phyloP scores from a whole-genome alignment of 306 rosid genomes.

The Mimosa bimucronata region DNA sequence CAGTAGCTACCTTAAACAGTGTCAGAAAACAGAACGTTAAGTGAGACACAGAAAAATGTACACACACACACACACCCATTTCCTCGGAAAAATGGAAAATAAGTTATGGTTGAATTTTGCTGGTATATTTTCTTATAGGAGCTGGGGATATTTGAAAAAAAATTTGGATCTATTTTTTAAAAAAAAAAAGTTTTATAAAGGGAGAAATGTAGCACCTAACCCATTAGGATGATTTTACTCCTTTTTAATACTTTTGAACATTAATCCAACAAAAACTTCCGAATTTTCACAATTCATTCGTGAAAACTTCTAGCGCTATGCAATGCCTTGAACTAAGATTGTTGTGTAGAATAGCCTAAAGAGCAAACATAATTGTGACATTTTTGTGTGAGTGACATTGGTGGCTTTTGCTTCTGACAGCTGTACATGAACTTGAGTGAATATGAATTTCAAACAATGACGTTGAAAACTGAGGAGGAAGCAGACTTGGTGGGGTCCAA shows the following conservation, averaged over 20 bases:
- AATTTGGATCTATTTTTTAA: no score
- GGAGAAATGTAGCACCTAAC: no score
- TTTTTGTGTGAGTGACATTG: constrained; percentile 4
- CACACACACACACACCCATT: not conserved
- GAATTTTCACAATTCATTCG: no score
- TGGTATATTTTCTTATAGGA: no score
- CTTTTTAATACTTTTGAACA: no score
- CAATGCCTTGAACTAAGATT: not conserved
- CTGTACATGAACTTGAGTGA: constrained; percentile 49
- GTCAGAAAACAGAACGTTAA: constrained; percentile 60
- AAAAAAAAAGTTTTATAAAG: no score
- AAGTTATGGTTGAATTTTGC: no score
- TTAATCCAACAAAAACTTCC: no score
- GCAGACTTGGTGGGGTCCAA: constrained; percentile 42
- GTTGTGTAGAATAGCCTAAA: not conserved
- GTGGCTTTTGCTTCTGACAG: constrained; percentile 45
- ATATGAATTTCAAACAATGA: constrained; percentile 32
- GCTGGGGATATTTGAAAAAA: no score
- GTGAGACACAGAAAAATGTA: not conserved
- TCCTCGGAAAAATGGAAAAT: not conserved
- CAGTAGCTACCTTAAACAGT: constrained; percentile 37
- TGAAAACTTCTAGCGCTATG: not conserved
- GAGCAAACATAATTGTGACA: not conserved
- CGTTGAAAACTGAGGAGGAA: constrained; percentile 36
- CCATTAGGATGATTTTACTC: no score